A percentile compares a stretch with the other conserved stretches of the same genome.
Evolutionary conservation across 352 stramenopile genomes (phyloP).

Genomic region (Pythium rhizo-oryzae): DNA sequence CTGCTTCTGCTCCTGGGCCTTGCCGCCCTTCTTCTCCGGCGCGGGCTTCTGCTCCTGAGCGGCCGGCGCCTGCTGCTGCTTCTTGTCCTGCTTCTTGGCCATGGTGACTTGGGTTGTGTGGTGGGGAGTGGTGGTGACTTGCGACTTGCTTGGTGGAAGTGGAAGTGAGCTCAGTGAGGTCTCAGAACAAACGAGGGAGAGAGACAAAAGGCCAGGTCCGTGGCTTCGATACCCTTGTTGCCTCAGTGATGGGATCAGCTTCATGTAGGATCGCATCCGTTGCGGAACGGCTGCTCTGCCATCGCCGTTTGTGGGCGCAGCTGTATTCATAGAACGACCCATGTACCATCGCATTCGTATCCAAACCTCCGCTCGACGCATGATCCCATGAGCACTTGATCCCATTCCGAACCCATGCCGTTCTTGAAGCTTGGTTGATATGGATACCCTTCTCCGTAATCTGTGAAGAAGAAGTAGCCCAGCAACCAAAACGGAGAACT

Average conservation of each 20-base stretch:
- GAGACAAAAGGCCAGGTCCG: not conserved
- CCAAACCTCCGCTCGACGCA: too few relatives aligned
- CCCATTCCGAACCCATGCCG: too few relatives aligned
- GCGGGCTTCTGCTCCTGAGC: conserved; percentile 11
- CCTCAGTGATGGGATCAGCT: too few relatives aligned
- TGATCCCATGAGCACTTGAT: too few relatives aligned
- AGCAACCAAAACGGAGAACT: too few relatives aligned
- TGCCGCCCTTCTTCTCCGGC: conserved; percentile 19
- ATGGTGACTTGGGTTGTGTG: conserved; percentile 10
- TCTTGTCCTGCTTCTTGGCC: conserved; percentile 24
- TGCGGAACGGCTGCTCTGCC: not conserved
- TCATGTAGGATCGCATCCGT: conserved; percentile 18
- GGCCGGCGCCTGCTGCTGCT: conserved; percentile 12
- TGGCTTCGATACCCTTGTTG: too few relatives aligned
- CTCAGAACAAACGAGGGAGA: not conserved
- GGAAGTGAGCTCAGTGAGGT: conserved; percentile 8
- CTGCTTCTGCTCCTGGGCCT: conserved; percentile 16
- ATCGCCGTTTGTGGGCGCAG: too few relatives aligned
- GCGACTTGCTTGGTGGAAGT: conserved; percentile 12
- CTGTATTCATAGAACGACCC: too few relatives aligned
- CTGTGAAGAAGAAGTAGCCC: too few relatives aligned
- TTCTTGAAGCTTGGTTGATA: too few relatives aligned
- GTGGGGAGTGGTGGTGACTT: conserved; percentile 12
- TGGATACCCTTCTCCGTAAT: too few relatives aligned
- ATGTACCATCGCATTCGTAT: too few relatives aligned